Conservation (phyloP, 352 stramenopile species). For the Blastocystis sp. region DNA sequence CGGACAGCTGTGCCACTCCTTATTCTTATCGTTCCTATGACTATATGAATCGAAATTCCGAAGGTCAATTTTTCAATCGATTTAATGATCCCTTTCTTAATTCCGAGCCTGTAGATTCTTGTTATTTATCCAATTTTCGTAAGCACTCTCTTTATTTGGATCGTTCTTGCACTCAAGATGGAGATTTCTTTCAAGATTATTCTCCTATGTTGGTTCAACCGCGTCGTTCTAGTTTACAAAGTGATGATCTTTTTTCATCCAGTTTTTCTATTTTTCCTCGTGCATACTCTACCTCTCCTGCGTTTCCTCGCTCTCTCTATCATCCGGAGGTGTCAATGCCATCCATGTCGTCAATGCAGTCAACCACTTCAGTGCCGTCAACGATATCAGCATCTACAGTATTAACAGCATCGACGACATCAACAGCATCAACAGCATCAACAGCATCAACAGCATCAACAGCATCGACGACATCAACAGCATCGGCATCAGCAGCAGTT, state of each 20-base stretch:
- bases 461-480: not conserved
- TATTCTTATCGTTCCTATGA: not conserved
- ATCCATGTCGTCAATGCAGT: not conserved
- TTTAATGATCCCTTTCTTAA: not conserved
- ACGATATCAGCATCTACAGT: too few relatives aligned
- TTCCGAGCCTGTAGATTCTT: not conserved
- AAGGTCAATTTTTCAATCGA: not conserved
- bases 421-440: not conserved
- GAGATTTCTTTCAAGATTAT: not conserved
- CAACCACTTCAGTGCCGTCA: too few relatives aligned
- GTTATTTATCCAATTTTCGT: conserved; percentile 13
- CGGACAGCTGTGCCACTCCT: not conserved
- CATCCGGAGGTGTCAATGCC: not conserved
- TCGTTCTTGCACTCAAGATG: not conserved
- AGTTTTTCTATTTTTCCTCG: not conserved
- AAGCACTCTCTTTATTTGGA: not conserved
- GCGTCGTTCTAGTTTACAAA: not conserved
- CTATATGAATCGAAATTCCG: not conserved
- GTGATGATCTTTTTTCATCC: not conserved
- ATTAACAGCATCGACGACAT: too few relatives aligned
- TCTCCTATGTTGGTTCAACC: not conserved
- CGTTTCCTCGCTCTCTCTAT: not conserved
- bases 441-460: not conserved
- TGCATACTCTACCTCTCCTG: not conserved
- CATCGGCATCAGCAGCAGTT: not conserved